Conservation (phyloP, 169 alveolate species). For the Eimeria falciformis region DNA sequence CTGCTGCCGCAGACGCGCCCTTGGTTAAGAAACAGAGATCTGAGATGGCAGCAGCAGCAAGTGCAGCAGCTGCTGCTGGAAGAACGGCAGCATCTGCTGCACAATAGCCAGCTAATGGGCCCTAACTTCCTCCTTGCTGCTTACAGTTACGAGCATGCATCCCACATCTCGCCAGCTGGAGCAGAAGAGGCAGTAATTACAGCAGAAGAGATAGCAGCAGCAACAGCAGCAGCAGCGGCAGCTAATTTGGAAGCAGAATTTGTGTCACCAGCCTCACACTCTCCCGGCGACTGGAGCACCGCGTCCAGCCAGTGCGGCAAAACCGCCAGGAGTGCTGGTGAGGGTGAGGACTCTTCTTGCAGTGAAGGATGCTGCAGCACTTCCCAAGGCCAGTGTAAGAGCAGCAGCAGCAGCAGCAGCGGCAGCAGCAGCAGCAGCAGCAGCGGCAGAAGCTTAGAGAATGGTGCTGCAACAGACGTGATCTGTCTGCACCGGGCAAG, state of each 20-base stretch:
- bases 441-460: neutral
- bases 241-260: too few relatives aligned
- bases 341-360: too few relatives aligned
- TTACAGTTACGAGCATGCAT: constrained; percentile 4
- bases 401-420: neutral
- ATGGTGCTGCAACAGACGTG: neutral
- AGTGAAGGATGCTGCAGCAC: too few relatives aligned
- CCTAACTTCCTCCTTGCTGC: constrained; percentile 38
- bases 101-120: constrained; percentile 23
- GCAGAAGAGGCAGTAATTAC: neutral
- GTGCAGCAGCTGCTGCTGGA: constrained; percentile 26
- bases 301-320: neutral
- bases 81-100: constrained; percentile 54
- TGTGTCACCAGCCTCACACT: neutral
- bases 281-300: neutral
- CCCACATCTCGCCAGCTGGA: neutral
- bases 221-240: constrained; percentile 13
- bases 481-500: neutral
- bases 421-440: neutral
- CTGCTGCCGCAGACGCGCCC: neutral
- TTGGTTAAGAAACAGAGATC: constrained; percentile 41
- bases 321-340: too few relatives aligned
- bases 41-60: constrained; percentile 54
- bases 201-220: neutral
- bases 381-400: too few relatives aligned